phyloP scores from a whole-genome alignment of 2,329 filamentous ascomycete species.

The Trichoderma cornu-damae region DNA sequence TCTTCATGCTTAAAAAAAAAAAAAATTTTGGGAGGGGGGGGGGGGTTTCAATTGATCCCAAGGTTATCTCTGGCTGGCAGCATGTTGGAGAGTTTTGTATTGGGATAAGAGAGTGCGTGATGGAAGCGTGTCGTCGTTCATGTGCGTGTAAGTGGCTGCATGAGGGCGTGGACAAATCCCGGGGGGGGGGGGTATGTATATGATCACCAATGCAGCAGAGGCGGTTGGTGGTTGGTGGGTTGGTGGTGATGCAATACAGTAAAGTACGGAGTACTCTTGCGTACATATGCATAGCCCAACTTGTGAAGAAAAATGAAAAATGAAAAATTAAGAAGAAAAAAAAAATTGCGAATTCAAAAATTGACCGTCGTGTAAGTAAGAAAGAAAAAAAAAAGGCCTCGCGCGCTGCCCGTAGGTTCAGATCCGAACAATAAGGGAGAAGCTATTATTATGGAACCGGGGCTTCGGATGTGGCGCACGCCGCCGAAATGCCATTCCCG shows the following conservation, averaged over 20 bases:
- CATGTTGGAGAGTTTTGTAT: background rate
- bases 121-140: background rate
- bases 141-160: background rate
- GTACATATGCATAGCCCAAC: background rate
- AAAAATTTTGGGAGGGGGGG: no score
- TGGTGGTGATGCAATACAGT: no score
- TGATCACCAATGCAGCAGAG: background rate
- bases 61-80: background rate
- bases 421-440: background rate
- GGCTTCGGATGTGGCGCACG: constrained; percentile 9
- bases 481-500: background rate
- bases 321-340: background rate
- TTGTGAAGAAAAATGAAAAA: background rate
- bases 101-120: background rate
- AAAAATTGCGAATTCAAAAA: no score
- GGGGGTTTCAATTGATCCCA: no score
- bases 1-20: background rate
- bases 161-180: background rate
- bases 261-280: no score
- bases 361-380: no score
- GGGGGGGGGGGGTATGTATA: no score
- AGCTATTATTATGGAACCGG: background rate
- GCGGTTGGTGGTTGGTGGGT: no score
- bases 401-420: background rate
- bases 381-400: background rate